A percentile compares a stretch with the other conserved stretches of the same genome.
These are phyloP conservation scores for Venustampulla echinocandica DNA, from an alignment of 495 filamentous ascomycete species.

Conservation along the genomic window DNA sequence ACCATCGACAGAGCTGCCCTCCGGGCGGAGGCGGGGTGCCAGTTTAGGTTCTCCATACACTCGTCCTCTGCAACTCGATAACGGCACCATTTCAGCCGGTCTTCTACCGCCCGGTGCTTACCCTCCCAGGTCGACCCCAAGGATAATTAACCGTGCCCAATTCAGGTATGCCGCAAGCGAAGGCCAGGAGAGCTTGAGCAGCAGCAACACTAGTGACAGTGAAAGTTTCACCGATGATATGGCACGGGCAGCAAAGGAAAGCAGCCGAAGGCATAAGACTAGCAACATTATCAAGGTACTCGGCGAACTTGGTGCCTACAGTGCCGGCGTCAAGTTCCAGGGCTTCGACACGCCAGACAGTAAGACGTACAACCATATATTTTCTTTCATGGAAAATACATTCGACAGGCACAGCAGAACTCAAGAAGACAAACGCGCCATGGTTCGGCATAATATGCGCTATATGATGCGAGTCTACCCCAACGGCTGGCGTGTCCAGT, in stretches of 20 bases:
- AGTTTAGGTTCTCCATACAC: slow-evolving; percentile 72
- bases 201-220: slow-evolving; percentile 49
- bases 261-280: slow-evolving; percentile 52
- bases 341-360: slow-evolving; percentile 67
- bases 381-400: slow-evolving; percentile 80
- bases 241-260: slow-evolving; percentile 33
- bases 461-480: slow-evolving; percentile 94
- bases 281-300: slow-evolving; percentile 82
- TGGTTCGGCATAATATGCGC: slow-evolving; percentile 82
- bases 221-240: slow-evolving; percentile 49
- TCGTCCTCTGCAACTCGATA: slow-evolving; percentile 49
- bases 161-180: slow-evolving; percentile 18
- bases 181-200: slow-evolving; percentile 40
- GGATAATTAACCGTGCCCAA: slow-evolving; percentile 11
- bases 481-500: slow-evolving; percentile 49
- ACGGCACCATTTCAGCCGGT: slow-evolving; percentile 38
- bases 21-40: slow-evolving; percentile 57
- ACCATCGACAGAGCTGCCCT: slow-evolving; percentile 29
- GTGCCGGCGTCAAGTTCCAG: slow-evolving; percentile 70
- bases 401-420: slow-evolving; percentile 71
- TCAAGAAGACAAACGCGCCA: slow-evolving; percentile 57
- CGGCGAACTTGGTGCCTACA: slow-evolving; percentile 83
- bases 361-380: slow-evolving; percentile 82
- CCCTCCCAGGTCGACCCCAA: slow-evolving; percentile 16
- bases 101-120: slow-evolving; percentile 51